Evolutionary conservation across 2,329 filamentous ascomycete species (phyloP).

Genomic region (Paradendryphiella salina): DNA sequence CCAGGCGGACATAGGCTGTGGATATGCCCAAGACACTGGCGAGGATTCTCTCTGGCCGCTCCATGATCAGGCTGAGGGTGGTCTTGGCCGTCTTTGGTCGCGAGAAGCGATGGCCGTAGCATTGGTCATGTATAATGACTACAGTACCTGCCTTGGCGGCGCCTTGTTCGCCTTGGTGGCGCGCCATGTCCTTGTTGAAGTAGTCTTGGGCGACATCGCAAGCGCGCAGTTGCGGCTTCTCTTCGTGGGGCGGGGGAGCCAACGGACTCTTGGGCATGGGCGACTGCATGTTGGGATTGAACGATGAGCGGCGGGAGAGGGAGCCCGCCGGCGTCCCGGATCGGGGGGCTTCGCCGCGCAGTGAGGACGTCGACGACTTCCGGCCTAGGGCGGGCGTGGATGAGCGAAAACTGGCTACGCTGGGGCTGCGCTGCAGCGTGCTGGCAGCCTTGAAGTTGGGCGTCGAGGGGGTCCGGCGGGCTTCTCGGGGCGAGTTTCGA

Average conservation of each 20-base stretch:
- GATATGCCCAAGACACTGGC: constrained; percentile 82
- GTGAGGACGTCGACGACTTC: constrained; percentile 51
- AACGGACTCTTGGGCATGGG: constrained; percentile 50
- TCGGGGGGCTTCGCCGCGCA: constrained; percentile 43
- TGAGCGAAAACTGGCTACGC: constrained; percentile 46
- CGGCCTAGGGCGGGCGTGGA: constrained; percentile 48
- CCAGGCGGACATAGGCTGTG: constrained; percentile 86
- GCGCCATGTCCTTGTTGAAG: constrained; percentile 69
- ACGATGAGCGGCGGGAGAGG: constrained; percentile 50
- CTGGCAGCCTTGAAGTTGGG: constrained; percentile 34
- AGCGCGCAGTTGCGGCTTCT: constrained; percentile 54
- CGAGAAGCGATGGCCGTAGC: constrained; percentile 91
- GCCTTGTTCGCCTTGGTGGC: constrained; percentile 57
- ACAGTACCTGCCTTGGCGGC: constrained; percentile 63
- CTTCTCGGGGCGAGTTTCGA: constrained; percentile 27
- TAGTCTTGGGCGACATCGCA: constrained; percentile 66
- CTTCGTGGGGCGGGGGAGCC: constrained; percentile 39
- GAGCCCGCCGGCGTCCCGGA: constrained; percentile 44
- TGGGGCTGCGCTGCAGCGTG: constrained; percentile 50
- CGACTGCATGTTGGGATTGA: constrained; percentile 47
- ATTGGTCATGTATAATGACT: constrained; percentile 88
- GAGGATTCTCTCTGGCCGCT: constrained; percentile 87
- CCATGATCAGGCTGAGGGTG: constrained; percentile 79
- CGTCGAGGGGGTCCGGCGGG: constrained; percentile 33
- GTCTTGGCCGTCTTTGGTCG: constrained; percentile 75